Percentiles rank a stretch among this genome's conserved stretches.
These are phyloP conservation scores for Daldinia bambusicola DNA, from an alignment of 495 filamentous ascomycete genomes.

Conservation along the genomic window DNA sequence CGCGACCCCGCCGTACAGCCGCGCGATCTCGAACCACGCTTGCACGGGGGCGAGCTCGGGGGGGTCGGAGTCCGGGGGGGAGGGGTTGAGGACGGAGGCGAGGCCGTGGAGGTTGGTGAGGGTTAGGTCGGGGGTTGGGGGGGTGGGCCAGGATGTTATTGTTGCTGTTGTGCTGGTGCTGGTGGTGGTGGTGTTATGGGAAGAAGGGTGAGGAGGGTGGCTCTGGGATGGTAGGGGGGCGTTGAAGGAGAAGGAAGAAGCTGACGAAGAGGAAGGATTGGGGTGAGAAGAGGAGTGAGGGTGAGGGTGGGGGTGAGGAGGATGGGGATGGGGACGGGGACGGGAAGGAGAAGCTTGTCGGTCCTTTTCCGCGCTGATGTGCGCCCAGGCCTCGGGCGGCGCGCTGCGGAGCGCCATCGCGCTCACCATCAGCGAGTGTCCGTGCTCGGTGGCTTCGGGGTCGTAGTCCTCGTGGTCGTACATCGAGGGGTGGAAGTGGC, in stretches of 20 bases:
- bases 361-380: conserved; percentile 32
- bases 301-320: background rate
- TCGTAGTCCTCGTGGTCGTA: conserved; percentile 44
- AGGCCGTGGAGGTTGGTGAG: conserved; percentile 54
- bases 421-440: conserved; percentile 61
- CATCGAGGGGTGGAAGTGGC: conserved; percentile 54
- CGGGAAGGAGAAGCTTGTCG: conserved; percentile 13
- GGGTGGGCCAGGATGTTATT: conserved; percentile 26
- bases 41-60: conserved; percentile 62
- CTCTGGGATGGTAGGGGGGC: no score
- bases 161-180: no score
- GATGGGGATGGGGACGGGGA: conserved; percentile 13
- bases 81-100: conserved; percentile 49
- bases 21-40: conserved; percentile 61
- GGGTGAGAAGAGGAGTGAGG: conserved; percentile 3
- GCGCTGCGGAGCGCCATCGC: conserved; percentile 52
- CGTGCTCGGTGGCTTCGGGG: conserved; percentile 42
- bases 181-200: background rate
- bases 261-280: background rate
- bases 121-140: conserved; percentile 40
- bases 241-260: no score
- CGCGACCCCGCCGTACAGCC: conserved; percentile 43
- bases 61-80: conserved; percentile 42
- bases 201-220: conserved; percentile 2
- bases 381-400: conserved; percentile 42